Evolutionary conservation across 345 rosid genomes (phyloP), one percentile per base, ranked within the genome.

Genomic region (Leavenworthia alabamica): DNA sequence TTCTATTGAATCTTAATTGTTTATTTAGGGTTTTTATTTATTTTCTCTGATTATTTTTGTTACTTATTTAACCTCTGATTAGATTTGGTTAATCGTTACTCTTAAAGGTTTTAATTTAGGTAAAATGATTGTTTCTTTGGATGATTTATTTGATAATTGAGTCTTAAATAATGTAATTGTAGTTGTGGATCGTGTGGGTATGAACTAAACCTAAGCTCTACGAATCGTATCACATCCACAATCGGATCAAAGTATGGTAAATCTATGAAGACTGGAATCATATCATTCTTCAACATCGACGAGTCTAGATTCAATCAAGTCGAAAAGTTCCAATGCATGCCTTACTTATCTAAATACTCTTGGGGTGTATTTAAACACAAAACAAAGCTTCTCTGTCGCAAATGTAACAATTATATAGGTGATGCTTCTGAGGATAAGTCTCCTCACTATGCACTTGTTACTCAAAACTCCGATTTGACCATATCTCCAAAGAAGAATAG

Each of bases 111-210:
- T 36, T 55, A 32, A 23, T 16, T 42, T 22, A 13, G 43, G 45
- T 37, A 37, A 37, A 37, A 37, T 37, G 17, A 37, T 37, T 37
- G 42, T 13, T 6, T 37, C 12, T 35, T 35, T 35, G 1, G 28
- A 26, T 26, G 28, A 26, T 11, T 35, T 35, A 11, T 35, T 35
- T 11, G 39, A 11, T 35, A 35, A 35, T 35, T 35, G 39, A n/a
- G n/a, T n/a, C n/a, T n/a, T n/a, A n/a, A n/a, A n/a, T n/a, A n/a
- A n/a, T n/a, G n/a, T n/a, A n/a, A n/a, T n/a, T 81, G 81, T 86
- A 93, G 99, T 66, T 93, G 99, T 47, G 99, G 99, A 47, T 71
- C 81, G 37, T 93, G 99, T 63, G 97, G 97, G 31, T 93, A 85
- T 42, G 99, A 89, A 72, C 76, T 89, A 56, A 89, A 85, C 78